phyloP scores from a whole-genome alignment of 192 early-diverging fungal genomes.

The Coemansia umbellata region DNA sequence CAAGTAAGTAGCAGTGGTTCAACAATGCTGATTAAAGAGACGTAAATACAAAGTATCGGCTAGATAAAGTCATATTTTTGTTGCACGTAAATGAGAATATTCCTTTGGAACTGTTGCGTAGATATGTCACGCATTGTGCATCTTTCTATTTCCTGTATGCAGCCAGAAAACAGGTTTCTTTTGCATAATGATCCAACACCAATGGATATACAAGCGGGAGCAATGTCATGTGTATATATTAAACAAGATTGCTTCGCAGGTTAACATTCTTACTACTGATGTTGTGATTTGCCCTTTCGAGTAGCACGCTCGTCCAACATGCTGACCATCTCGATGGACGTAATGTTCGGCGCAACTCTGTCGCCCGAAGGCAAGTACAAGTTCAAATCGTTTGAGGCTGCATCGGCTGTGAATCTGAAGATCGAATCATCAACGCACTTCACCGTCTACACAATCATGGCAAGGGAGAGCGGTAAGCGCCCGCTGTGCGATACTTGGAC shows the following conservation, averaged over 20 bases:
- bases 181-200: too few species aligned
- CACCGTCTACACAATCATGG: constrained; percentile 44
- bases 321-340: constrained; percentile 43
- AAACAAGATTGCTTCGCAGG: not conserved
- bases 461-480: constrained; percentile 35
- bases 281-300: too few species aligned
- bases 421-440: constrained; percentile 48
- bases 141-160: too few species aligned
- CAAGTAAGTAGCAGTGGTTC: constrained; percentile 42
- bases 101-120: too few species aligned
- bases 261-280: not conserved
- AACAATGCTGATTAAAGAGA: too few species aligned
- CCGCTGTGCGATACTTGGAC: constrained; percentile 51
- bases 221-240: too few species aligned
- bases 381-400: constrained; percentile 47
- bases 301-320: constrained; percentile 43
- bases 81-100: too few species aligned
- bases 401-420: constrained; percentile 16
- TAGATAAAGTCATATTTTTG: too few species aligned
- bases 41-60: too few species aligned
- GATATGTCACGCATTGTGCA: too few species aligned
- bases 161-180: too few species aligned
- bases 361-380: constrained; percentile 45
- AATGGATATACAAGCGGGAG: too few species aligned
- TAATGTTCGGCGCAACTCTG: constrained; percentile 46